A percentile compares a stretch with the other conserved stretches of the same genome.
Evolutionary conservation across 2,329 filamentous ascomycete genomes (phyloP).

Genomic region (Sphaerostilbella broomeana): DNA sequence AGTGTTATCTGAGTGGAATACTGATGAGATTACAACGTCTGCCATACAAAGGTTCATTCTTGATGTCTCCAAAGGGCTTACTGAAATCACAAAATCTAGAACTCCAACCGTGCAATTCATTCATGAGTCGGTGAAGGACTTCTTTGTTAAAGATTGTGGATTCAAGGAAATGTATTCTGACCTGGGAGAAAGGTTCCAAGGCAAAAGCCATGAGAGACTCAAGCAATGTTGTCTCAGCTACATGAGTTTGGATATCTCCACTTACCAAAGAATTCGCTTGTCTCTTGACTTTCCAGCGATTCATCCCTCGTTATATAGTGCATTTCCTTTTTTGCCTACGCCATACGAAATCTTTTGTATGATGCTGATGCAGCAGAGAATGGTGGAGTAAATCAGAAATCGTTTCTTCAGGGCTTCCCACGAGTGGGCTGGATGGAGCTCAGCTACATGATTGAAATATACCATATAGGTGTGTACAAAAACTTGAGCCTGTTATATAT

Average conservation of each 20-base stretch:
- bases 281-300: not conserved
- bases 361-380: too few species aligned
- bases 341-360: too few species aligned
- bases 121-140: conserved; percentile 45
- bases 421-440: too few species aligned
- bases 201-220: not conserved
- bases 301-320: too few species aligned
- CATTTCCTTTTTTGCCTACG: too few species aligned
- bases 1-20: conserved; percentile 13
- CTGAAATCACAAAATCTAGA: conserved; percentile 28
- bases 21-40: conserved; percentile 18
- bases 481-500: too few species aligned
- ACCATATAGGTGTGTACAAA: too few species aligned
- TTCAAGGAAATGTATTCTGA: conserved; percentile 12
- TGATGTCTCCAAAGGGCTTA: conserved; percentile 39
- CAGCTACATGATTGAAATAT: too few species aligned
- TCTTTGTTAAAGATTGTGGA: conserved; percentile 32
- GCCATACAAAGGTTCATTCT: conserved; percentile 31
- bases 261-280: too few species aligned
- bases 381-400: too few species aligned
- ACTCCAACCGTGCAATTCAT: conserved; percentile 37
- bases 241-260: not conserved
- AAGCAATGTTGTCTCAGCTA: not conserved
- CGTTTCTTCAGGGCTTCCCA: too few species aligned
- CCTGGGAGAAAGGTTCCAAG: accelerated